Base-by-base conservation (phyloP, 2,329 filamentous ascomycete species). In the Penicillium crustosum region DNA sequence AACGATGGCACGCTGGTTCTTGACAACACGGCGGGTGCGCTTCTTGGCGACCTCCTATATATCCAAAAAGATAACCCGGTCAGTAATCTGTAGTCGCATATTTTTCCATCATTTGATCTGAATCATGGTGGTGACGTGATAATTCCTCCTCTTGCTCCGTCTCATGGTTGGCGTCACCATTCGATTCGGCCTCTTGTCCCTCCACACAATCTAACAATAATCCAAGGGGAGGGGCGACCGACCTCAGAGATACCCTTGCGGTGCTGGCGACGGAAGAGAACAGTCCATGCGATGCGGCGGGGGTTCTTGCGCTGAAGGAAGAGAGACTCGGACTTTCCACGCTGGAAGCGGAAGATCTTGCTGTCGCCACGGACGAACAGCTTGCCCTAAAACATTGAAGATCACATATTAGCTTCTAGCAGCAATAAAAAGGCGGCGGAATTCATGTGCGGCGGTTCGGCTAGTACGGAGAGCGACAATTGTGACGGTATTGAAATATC, bases 241-340 rank as follows among this genome's bases (percentile, higher is more conserved):
- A 97, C 94, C 93, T 99, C 94, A 86, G 93, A 96, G 84, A 97
- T 95, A 89, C 94, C 94, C 92, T 99, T 99, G 87, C 93, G 94
- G 89, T 97, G 93, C 85, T 96, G 91, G 83, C 93, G 90, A 81
- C 94, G 89, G 91, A 91, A 99, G 68, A 99, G 90, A 75, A 93
- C 89, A 71, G 94, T 99, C 94, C 94, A 99, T 73, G 93, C 89
- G 82, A 99, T 97, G 80, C 93, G 92, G 82, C 94, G 93, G 80
- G 94, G 94, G 89, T 99, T 99, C 91, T 99, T 99, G 87, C 94
- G 93, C 88, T 99, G 94, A 74, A 97, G 91, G 89, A 99, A 99
- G 72, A 99, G 91, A 71, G 92, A 96, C 85, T 99, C 94, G 83
- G 91, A 93, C 86, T 99, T 99, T 86, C 94, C 92, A 84, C 96